Conservation (phyloP, 129 eudicot genomes). For the Sambucus nigra region DNA sequence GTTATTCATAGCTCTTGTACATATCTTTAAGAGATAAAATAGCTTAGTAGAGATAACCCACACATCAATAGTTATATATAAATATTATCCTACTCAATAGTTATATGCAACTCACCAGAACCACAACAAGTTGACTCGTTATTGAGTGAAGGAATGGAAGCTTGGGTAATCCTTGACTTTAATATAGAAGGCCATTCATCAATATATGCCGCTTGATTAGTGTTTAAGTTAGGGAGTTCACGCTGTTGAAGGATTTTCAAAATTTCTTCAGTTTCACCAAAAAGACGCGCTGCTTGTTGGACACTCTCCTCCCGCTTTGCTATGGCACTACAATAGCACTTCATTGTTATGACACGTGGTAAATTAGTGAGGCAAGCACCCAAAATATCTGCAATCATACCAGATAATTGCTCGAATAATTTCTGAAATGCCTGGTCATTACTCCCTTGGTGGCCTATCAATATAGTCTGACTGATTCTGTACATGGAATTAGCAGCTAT, state of each 20-base stretch:
- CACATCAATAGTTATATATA: too few relatives aligned
- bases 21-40: too few relatives aligned
- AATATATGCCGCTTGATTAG: conserved; percentile 10
- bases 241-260: conserved; percentile 13
- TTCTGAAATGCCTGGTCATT: not conserved
- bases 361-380: conserved; percentile 19
- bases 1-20: too few relatives aligned
- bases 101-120: too few relatives aligned
- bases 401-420: conserved; percentile 8
- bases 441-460: conserved; percentile 2
- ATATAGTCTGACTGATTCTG: conserved; percentile 14
- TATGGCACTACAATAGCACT: conserved; percentile 9
- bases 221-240: conserved; percentile 7
- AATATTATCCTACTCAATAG: too few relatives aligned
- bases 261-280: conserved; percentile 26
- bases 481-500: conserved; percentile 28
- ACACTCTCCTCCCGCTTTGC: conserved; percentile 25
- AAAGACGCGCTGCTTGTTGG: conserved; percentile 17
- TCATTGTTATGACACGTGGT: conserved; percentile 15
- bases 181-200: too few relatives aligned
- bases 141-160: too few relatives aligned
- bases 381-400: conserved; percentile 15
- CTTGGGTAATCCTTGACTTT: too few relatives aligned
- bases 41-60: too few relatives aligned
- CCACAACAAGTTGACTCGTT: too few relatives aligned